Evolutionary conservation across 306 rosid genomes (phyloP), one percentile per base, ranked within the genome.

Genomic region (Mimosa pudica): DNA sequence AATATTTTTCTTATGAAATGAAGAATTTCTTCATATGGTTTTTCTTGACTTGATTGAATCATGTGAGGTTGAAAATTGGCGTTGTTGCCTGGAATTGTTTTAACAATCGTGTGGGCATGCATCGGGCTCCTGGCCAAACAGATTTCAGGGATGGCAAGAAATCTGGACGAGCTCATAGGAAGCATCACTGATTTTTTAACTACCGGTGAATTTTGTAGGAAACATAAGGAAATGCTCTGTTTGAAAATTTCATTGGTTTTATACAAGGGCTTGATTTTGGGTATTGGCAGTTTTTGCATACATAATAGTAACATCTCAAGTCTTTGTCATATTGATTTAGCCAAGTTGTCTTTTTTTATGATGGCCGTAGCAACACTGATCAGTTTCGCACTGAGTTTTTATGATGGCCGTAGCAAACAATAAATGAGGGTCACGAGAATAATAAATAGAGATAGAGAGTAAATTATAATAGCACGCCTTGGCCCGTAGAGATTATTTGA

Each of bases 391-490:
- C 44, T 20, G 41, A 49, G 11, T 30, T 14, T 71, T 8, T 48
- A 13, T 68, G 2, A 44, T 78, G 41, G 20, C n/a, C n/a, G 73
- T 51, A 24, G 77, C 16, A 20, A 48, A 69, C 54, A 47, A 42
- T 84, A 72, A 76, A 76, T 80, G 70, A 72, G 47, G 58, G 69
- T 84, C 87, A 80, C 86, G 86, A 46, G 71, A 75, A 70, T 62
- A 70, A 75, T 55, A 77, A 64, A 3, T 49, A 44, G 45, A 35
- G 42, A 3, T 49, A 44, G 45, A 35, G 42, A 32, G 30, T 54
- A 57, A 81, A 74, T 44, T 68, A 24, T 24, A 24, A 24, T 24
- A 1, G 57, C 10, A 6, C 46, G 16, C 24, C 41, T 10, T 48
- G 65, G 51, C 42, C 6, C 24, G 7, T 2, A 51, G 13, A 1